Evolutionary conservation across 2,329 filamentous ascomycete genomes (phyloP).

Genomic region (Waltergamsia citrina): DNA sequence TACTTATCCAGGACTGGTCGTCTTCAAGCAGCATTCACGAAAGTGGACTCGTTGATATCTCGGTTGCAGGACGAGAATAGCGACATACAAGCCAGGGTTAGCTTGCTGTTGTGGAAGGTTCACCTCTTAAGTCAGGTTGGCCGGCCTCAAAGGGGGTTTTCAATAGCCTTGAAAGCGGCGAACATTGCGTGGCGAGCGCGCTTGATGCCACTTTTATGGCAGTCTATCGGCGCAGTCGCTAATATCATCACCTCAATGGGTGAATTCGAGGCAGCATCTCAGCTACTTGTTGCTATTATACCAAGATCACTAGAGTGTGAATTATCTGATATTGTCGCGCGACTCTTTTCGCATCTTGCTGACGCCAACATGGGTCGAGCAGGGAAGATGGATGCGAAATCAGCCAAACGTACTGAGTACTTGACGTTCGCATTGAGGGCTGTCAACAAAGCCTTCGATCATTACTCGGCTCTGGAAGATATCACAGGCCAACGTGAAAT

Average conservation of each 20-base stretch:
- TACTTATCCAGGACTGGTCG: constrained; percentile 38
- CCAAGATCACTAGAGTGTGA: constrained; percentile 70
- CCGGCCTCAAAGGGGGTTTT: constrained; percentile 66
- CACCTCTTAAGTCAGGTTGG: constrained; percentile 59
- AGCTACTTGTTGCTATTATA: constrained; percentile 58
- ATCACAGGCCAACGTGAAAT: constrained; percentile 64
- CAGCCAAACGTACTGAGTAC: constrained; percentile 41
- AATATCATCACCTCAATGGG: constrained; percentile 59
- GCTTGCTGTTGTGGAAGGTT: constrained; percentile 64
- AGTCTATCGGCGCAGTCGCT: constrained; percentile 57
- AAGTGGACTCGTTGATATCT: constrained; percentile 34
- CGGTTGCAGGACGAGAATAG: constrained; percentile 33
- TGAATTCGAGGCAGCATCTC: constrained; percentile 59
- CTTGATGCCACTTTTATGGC: constrained; percentile 62
- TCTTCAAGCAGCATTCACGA: constrained; percentile 34
- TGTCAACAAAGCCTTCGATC: constrained; percentile 51
- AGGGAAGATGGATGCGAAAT: constrained; percentile 35
- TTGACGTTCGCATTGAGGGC: constrained; percentile 49
- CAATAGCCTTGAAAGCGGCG: constrained; percentile 65
- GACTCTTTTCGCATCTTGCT: constrained; percentile 59
- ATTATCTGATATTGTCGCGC: constrained; percentile 51
- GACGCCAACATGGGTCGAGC: constrained; percentile 76
- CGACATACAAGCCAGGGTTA: constrained; percentile 56
- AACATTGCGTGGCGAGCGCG: constrained; percentile 62
- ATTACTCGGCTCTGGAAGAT: constrained; percentile 57